Evolutionary conservation across 2,329 filamentous ascomycete species (phyloP), one percentile per base, ranked within the genome.

Genomic region (Raffaelea ambrosiae): DNA sequence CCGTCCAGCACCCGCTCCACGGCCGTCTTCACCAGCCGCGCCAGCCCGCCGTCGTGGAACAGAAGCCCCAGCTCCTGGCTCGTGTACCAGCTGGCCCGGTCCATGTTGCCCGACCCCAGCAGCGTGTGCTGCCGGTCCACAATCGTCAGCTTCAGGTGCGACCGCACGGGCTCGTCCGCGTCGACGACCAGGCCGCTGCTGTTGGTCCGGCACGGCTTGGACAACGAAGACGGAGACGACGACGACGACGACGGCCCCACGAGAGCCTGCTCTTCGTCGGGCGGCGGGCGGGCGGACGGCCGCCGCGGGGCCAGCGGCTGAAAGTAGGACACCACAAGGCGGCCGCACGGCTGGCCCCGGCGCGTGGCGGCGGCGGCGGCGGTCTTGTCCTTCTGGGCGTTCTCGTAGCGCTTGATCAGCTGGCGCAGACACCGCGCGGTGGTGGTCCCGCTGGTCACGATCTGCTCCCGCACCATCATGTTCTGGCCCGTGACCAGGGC

Each of bases 51-150:
- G 29, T 63, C 65, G 40, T 73, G 65, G 47, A 81, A 74, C 38
- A 81, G 58, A 26, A 93, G 69, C 1, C 87, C 87, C 20, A 93
- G 67, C 65, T 94, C 88, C 64, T 93, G 88, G 61, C 85, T 90
- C 5, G 88, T 93, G 64, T 79, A 90, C 85, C 86, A 93, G 60
- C 85, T 90, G 8, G 88, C 86, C 1, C 87, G 76, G 64, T 94
- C 88, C 73, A 90, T 79, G 60, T 94, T 94, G 1, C 86, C 87
- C 18, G 85, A 90, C 0, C 88, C 88, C 3, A 93, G 66, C 1
- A 93, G 71, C 1, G 83, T 70, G 19, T 81, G 78, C 51, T 80
- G 70, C 1, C 71, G 71, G 60, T 94, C 88, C 3, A 91, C 76
- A 47, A 89, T 72, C 1, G 79, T 84, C 59, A 89, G 73, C 63